Base-by-base conservation (phyloP, 371 early-diverging fungal genomes). In the Choanephora cucurbitarum region DNA sequence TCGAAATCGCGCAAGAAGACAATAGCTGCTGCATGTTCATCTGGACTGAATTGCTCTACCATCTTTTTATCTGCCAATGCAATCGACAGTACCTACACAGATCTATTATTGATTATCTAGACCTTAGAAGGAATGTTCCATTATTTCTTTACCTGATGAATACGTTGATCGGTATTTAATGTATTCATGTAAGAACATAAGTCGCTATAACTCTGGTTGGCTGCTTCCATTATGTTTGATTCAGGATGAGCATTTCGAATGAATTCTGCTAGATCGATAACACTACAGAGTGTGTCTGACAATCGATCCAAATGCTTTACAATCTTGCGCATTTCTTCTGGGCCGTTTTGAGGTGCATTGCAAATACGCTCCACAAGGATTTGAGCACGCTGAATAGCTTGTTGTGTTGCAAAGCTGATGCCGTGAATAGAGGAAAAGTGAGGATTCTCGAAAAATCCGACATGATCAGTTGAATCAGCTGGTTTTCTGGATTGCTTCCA, bases 201-300 rank as follows among this genome's bases (percentile, higher is more conserved):
- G 41, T 81, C 73, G 28, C 81, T 70, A 58, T 92, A 94, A 0
- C 88, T 92, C 6, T 80, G 66, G 67, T 94, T 90, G 4, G 97
- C 96, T 1, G 86, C 88, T 34, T 80, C 75, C 57, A 87, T 80
- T 62, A 86, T 90, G 15, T 55, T 63, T 49, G 54, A 60, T 64
- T 91, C 87, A 0, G 97, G 95, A 60, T 96, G 96, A 17, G 91
- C 87, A 56, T 92, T 92, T 40, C 96, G 85, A n/a, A 96, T 76
- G 19, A 98, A 85, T 69, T 98, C 98, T 0, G 93, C 90, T 44
- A 89, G 80, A 62, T 98, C 98, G 67, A 97, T 90, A 0, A 96
- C 90, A 44, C 84, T 82, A 55, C 98, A 97, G 17, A 97, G 72
- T 0, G 88, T 80, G 67, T 97, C 96, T 28, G 92, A 91, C n/a